Base-by-base conservation (phyloP, 2,329 filamentous ascomycete genomes). In the Stemphylium lycopersici region DNA sequence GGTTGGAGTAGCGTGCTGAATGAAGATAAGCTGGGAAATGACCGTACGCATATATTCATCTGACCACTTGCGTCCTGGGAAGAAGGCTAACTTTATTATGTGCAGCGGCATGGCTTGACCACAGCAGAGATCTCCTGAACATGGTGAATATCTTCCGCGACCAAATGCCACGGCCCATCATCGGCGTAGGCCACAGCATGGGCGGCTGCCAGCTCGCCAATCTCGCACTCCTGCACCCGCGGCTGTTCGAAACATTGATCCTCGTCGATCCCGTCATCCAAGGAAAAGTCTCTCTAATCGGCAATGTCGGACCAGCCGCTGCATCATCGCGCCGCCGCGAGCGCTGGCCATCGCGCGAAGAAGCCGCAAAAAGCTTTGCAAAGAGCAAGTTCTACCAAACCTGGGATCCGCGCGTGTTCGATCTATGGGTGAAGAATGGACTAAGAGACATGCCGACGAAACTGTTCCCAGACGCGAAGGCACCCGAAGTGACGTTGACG, bases 171-270 rank as follows among this genome's bases (percentile, higher is more conserved):
- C 88, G 89, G 0, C 93, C 93, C 1, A 80, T 97, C 16, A 77
- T 97, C 59, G 93, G 90, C 52, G 76, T 98, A 24, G 93, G 91
- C 13, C 93, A 98, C 77, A 96, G 91, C 65, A 93, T 96, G 80
- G 93, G 93, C 63, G 92, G 84, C 61, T 85, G 84, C 69, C 84
- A 90, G 54, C 81, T 97, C 70, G 81, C 84, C 48, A 87, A 91
- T 63, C 80, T 93, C 13, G 80, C 90, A 4, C 79, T 93, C 10
- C 83, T 91, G 62, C 89, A 96, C 75, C 92, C 93, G 1, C 88
- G 92, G 6, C 84, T 97, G 16, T 82, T 97, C 60, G 84, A 87
- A 58, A 84, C 85, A 6, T 76, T 96, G 6, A 80, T 96, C 39
- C 83, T 96, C 29, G 78, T 97, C n/a, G 93, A 97, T 70, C 91